Evolutionary conservation across 208 protist genomes (phyloP), one percentile per base, ranked within the genome.

Genomic region (Wallacemonas sp.): DNA sequence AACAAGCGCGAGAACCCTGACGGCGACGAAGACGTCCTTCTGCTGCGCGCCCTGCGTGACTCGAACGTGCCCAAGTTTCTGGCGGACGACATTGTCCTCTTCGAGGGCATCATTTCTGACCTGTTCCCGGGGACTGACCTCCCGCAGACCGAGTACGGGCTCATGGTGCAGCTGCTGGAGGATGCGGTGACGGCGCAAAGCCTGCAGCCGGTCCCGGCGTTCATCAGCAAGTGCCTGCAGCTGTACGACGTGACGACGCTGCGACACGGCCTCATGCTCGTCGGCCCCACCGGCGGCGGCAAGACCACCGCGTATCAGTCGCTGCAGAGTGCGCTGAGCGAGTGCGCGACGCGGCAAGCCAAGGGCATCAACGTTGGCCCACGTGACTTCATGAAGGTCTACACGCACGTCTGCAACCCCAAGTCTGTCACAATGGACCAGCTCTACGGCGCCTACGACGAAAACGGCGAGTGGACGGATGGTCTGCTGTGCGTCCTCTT

Each of bases 31-130:
- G 91, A 97, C 60, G 69, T 98, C 33, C 78, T 99, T 43, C 74
- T 99, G 34, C 90, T 99, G 24, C 88, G 94, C 26, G 96, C 98
- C 11, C 78, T 99, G 41, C 83, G 93, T 34, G 98, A 99, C 86
- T 98, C 93, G 21, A 99, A 99, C 82, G 86, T 99, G 61, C 98
- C 98, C 55, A 99, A 99, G 80, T 99, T 99, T 74, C 80, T 99
- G 0, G 85, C 92, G 61, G 92, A 94, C 61, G 94, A 97, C 61
- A 95, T 97, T 64, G 58, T 96, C 0, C 83, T 99, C 12, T 99
- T 99, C 76, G 94, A 97, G 69, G 97, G 97, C 57, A 99, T 99
- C 71, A 98, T 99, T 33, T 98, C 90, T 27, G 98, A 99, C 78
- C 73, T 99, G 12, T 99, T 99, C 82, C 98, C 98, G n/a, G 96